These are phyloP conservation scores for Penicillium sp. DNA, from an alignment of 2,329 filamentous ascomycete species.

Conservation along the genomic window DNA sequence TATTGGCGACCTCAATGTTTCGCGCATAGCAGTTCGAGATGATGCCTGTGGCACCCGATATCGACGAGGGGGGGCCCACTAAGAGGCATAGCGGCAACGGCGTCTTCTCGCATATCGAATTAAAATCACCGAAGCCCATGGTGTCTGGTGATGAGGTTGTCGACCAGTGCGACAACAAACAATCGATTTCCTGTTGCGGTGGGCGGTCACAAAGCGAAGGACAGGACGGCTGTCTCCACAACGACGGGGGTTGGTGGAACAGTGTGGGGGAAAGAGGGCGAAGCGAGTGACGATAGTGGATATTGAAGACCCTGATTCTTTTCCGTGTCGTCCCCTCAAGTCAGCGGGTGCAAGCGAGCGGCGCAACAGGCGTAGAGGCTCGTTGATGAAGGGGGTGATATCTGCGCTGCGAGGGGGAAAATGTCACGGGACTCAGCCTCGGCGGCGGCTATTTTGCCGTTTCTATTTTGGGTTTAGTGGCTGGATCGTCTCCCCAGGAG, in stretches of 20 bases:
- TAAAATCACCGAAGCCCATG: slow-evolving; percentile 93
- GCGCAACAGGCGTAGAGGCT: neutral
- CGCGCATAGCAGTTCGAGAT: slow-evolving; percentile 90
- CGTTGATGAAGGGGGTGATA: slow-evolving; percentile 11
- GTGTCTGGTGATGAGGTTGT: slow-evolving; percentile 39
- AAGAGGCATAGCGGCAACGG: slow-evolving; percentile 85
- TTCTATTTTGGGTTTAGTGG: slow-evolving; percentile 29
- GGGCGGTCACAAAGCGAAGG: slow-evolving; percentile 29
- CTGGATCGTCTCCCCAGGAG: slow-evolving; percentile 12
- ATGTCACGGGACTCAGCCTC: slow-evolving; percentile 34
- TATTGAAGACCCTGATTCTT: slow-evolving; percentile 11
- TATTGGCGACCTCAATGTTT: slow-evolving; percentile 95
- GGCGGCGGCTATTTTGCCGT: slow-evolving; percentile 25
- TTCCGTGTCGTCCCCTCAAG: slow-evolving; percentile 1
- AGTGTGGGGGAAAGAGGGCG: slow-evolving; percentile 27
- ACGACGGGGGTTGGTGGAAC: slow-evolving; percentile 32
- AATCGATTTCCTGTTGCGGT: slow-evolving; percentile 27
- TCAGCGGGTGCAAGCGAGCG: slow-evolving; percentile 1
- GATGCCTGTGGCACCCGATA: slow-evolving; percentile 75
- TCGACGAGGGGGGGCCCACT: slow-evolving; percentile 67
- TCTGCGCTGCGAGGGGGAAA: slow-evolving; percentile 22
- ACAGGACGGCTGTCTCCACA: slow-evolving; percentile 37
- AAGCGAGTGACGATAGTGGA: slow-evolving; percentile 20
- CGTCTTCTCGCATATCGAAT: slow-evolving; percentile 79
- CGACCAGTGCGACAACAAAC: slow-evolving; percentile 24